Base-by-base conservation (phyloP, 495 filamentous ascomycete genomes). In the Neurospora sp. region DNA sequence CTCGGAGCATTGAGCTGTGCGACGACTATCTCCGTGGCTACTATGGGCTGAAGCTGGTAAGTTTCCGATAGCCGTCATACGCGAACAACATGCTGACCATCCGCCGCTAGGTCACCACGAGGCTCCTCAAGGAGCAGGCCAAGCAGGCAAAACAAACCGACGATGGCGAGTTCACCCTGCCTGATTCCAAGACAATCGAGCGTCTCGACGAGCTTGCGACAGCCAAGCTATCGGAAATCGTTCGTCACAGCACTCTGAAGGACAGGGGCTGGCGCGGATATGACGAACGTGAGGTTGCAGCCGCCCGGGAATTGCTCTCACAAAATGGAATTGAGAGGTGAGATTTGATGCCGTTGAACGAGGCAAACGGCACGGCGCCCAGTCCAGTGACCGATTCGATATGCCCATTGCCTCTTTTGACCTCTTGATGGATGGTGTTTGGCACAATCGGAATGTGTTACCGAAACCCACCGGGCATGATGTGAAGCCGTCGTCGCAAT, bases 11-110 rank as follows among this genome's bases (percentile, higher is more conserved):
- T 73, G 96, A 99, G 83, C 88, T 99, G 39, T 98, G 94, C 79
- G 92, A 96, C 72, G 91, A 92, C 79, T 98, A 98, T 81, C 80
- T 98, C 72, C 89, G 96, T 72, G 96, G 95, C 2, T 94, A 92
- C 78, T 98, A 98, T 81, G 96, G 96, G 31, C 84, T 99, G 72
- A 92, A 92, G 78, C 77, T 96, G 81, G 93, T 96, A 81, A 74
- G 89, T 71, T 42, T 27, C 39, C 41, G 23, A 14, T 35, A n/a
- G n/a, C 16, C 40, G 35, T 69, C 5, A 12, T 37, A 16, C 11
- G 9, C n/a, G n/a, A 23, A 39, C 11, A 11, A 48, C 12, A 39
- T 66, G 40, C 79, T 81, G 69, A 81, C 70, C 1, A 5, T 59
- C 75, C 42, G 70, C 75, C 42, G 70, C n/a, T 40, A 86, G 85